These are phyloP conservation scores for Yamadazyma laniorum DNA, from an alignment of 805 yeast genomes.

Conservation along the genomic window DNA sequence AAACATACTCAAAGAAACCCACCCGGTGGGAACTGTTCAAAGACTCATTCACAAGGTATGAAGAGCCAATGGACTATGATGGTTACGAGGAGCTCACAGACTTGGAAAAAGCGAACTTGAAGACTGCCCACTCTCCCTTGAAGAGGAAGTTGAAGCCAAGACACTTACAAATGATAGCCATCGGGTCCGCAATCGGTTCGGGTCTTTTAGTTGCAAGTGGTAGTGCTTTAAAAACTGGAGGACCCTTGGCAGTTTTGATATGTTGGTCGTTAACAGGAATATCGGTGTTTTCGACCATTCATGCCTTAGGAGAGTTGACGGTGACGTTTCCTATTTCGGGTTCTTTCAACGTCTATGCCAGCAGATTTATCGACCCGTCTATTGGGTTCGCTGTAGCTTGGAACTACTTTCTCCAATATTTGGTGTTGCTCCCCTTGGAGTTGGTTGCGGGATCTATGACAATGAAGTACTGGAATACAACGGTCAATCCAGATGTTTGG, in stretches of 20 bases:
- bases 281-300: constrained; percentile 38
- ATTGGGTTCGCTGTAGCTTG: constrained; percentile 72
- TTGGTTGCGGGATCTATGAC: constrained; percentile 60
- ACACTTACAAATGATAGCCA: constrained; percentile 60
- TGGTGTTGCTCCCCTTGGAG: constrained; percentile 65
- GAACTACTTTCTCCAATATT: constrained; percentile 60
- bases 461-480: constrained; percentile 52
- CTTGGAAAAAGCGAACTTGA: constrained; percentile 38
- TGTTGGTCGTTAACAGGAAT: constrained; percentile 39
- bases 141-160: constrained; percentile 56
- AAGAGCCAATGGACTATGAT: constrained; percentile 18
- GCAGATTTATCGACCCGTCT: constrained; percentile 65
- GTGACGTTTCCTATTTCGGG: constrained; percentile 44
- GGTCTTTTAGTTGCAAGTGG: constrained; percentile 45
- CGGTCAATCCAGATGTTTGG: constrained; percentile 59
- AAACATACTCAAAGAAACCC: neutral
- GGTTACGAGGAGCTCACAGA: constrained; percentile 26
- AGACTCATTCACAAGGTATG: constrained; percentile 46
- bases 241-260: constrained; percentile 39
- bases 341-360: constrained; percentile 51
- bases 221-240: constrained; percentile 34
- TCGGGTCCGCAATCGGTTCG: constrained; percentile 44
- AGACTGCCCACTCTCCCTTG: constrained; percentile 40
- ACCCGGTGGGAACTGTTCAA: constrained; percentile 42
- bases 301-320: constrained; percentile 48